Percentiles rank a stretch among this genome's conserved stretches.
phyloP scores from a whole-genome alignment of 805 yeast species.

The Hanseniaspora taiwanica region DNA sequence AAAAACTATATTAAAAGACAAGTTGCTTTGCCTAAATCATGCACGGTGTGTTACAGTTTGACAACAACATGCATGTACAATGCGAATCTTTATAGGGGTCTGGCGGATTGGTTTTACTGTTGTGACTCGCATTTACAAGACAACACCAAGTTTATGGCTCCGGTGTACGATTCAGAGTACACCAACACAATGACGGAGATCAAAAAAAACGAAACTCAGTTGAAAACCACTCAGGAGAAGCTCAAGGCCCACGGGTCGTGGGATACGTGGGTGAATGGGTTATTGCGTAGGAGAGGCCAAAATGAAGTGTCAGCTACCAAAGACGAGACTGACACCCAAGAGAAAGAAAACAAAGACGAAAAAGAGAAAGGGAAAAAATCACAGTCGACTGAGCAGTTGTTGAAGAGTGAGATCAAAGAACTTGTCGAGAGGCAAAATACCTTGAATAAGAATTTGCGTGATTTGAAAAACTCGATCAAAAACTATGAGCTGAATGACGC shows the following conservation, averaged over 20 bases:
- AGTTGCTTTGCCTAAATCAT: conserved; percentile 8
- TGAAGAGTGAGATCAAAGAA: conserved; percentile 6
- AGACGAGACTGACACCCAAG: not conserved
- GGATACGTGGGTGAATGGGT: conserved; percentile 22
- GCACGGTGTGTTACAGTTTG: conserved; percentile 18
- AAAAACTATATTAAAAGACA: not conserved
- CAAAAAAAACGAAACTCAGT: conserved; percentile 10
- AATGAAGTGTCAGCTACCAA: not conserved
- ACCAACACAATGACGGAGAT: conserved; percentile 8
- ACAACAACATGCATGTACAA: conserved; percentile 18
- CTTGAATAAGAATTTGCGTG: conserved; percentile 10
- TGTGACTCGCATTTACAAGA: conserved; percentile 24
- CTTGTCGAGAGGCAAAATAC: conserved; percentile 12
- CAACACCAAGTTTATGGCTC: conserved; percentile 20
- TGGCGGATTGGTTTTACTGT: conserved; percentile 20
- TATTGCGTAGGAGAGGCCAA: conserved; percentile 11
- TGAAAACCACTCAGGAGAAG: conserved; percentile 5
- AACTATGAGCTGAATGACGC: conserved; percentile 5
- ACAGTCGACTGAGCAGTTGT: not conserved
- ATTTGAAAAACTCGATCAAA: not conserved
- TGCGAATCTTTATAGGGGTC: conserved; percentile 9
- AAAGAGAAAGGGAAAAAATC: conserved; percentile 2
- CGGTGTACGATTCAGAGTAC: conserved; percentile 16
- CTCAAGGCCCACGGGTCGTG: conserved; percentile 12
- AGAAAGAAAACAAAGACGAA: conserved; percentile 1